Evolutionary conservation across 2,329 filamentous ascomycete genomes (phyloP).

Genomic region (Fusarium caatingaense): DNA sequence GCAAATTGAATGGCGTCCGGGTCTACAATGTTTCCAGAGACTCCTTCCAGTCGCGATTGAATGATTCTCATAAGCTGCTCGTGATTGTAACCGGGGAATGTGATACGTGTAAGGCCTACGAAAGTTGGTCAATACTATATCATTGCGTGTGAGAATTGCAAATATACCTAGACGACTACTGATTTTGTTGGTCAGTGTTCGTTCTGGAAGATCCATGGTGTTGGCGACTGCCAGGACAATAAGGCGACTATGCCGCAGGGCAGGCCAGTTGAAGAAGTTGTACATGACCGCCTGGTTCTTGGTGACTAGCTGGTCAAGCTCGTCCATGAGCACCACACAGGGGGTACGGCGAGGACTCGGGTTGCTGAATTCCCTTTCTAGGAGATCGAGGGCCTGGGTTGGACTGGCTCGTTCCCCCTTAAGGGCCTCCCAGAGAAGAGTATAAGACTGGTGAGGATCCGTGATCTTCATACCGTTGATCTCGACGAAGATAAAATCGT

Average conservation of each 20-base stretch:
- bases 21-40: slow-evolving; percentile 90
- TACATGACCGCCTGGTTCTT: slow-evolving; percentile 99
- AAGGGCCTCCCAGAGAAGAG: slow-evolving; percentile 93
- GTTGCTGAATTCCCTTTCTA: slow-evolving; percentile 92
- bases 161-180: slow-evolving; percentile 79
- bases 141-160: background rate
- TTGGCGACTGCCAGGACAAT: slow-evolving; percentile 98
- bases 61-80: slow-evolving; percentile 98
- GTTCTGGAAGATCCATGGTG: slow-evolving; percentile 97
- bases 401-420: slow-evolving; percentile 94
- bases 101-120: slow-evolving; percentile 85
- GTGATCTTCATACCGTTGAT: slow-evolving; percentile 99
- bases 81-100: slow-evolving; percentile 96
- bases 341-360: slow-evolving; percentile 91
- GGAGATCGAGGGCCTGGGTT: slow-evolving; percentile 87
- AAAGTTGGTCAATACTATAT: background rate
- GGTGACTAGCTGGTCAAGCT: slow-evolving; percentile 96
- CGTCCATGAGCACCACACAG: slow-evolving; percentile 98
- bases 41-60: slow-evolving; percentile 88
- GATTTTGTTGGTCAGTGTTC: slow-evolving; percentile 98
- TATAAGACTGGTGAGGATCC: slow-evolving; percentile 96
- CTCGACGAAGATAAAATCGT: slow-evolving; percentile 99
- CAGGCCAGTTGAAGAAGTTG: slow-evolving; percentile 99
- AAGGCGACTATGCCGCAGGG: slow-evolving; percentile 86
- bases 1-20: slow-evolving; percentile 96